Evolutionary conservation across 305 asterid species (phyloP).

Genomic region (Fraxinus angustifolia): DNA sequence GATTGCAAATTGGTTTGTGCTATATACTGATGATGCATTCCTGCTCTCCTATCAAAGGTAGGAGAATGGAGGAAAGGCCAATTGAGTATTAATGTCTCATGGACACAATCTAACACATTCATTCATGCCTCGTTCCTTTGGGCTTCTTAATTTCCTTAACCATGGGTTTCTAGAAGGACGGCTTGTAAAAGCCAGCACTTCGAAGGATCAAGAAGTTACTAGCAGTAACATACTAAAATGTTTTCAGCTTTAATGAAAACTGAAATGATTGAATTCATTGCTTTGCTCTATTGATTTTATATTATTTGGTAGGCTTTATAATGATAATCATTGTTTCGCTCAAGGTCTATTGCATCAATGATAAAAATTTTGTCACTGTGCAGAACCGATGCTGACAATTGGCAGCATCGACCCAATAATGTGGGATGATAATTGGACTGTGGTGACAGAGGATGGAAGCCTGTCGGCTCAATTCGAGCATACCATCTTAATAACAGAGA

Average conservation of each 20-base stretch:
- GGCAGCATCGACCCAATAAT: conserved; percentile 76
- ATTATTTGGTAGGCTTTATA: not conserved
- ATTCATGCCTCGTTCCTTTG: not conserved
- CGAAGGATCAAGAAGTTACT: not conserved
- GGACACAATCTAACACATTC: not conserved
- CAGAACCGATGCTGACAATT: conserved; percentile 95
- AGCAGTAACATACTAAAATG: not conserved
- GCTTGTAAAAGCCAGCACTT: not conserved
- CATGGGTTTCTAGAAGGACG: not conserved
- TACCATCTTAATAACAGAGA: conserved; percentile 70
- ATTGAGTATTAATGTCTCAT: not conserved
- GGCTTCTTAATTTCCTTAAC: not conserved
- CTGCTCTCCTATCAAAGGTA: not conserved
- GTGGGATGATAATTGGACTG: conserved; percentile 96
- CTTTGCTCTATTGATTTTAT: not conserved
- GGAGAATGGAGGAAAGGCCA: not conserved
- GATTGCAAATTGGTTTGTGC: not conserved
- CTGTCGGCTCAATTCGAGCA: conserved; percentile 97
- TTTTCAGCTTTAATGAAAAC: not conserved
- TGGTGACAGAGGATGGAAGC: conserved; percentile 89
- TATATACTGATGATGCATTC: not conserved
- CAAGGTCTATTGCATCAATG: not conserved
- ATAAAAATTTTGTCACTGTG: not conserved
- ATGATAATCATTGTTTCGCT: not conserved
- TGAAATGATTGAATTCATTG: not conserved